Conservation (phyloP, 768 basidiomycete species). For the Chalciporus piperatus region DNA sequence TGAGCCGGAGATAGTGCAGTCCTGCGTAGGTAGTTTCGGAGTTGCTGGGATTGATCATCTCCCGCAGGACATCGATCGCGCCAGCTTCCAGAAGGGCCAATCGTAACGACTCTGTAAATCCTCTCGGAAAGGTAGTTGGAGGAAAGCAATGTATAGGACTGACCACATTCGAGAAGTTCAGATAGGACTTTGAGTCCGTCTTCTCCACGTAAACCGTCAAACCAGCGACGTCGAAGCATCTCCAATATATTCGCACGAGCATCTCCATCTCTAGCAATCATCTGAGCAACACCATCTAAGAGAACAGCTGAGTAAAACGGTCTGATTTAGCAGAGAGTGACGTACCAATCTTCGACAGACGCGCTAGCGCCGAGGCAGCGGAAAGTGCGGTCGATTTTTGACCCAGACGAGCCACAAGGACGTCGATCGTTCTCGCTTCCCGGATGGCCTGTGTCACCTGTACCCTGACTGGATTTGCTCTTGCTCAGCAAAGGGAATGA, state of each 20-base stretch:
- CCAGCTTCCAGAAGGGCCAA: constrained; percentile 12
- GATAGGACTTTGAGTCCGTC: constrained; percentile 22
- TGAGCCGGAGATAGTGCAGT: constrained; percentile 22
- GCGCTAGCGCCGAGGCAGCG: constrained; percentile 19
- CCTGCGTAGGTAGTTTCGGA: constrained; percentile 14
- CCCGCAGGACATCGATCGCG: constrained; percentile 9
- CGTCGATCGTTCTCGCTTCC: constrained; percentile 9
- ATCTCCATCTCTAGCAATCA: constrained; percentile 7
- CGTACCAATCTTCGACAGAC: constrained; percentile 20
- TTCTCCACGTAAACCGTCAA: constrained; percentile 27
- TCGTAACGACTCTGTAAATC: constrained; percentile 14
- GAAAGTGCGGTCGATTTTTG: constrained; percentile 16
- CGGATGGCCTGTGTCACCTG: constrained; percentile 16
- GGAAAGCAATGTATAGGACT: not conserved
- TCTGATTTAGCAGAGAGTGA: not conserved
- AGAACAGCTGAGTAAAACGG: not conserved
- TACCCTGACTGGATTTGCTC: not conserved
- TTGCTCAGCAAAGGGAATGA: not conserved
- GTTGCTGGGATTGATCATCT: constrained; percentile 13
- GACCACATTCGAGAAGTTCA: constrained; percentile 20
- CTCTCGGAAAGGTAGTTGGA: not conserved
- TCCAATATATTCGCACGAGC: constrained; percentile 7
- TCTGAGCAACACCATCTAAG: constrained; percentile 17
- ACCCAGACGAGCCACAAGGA: constrained; percentile 16
- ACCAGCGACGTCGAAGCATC: constrained; percentile 28